A percentile compares a stretch with the other conserved stretches of the same genome.
Conservation (phyloP, 352 stramenopile genomes). For the Pythium rishiriense region DNA sequence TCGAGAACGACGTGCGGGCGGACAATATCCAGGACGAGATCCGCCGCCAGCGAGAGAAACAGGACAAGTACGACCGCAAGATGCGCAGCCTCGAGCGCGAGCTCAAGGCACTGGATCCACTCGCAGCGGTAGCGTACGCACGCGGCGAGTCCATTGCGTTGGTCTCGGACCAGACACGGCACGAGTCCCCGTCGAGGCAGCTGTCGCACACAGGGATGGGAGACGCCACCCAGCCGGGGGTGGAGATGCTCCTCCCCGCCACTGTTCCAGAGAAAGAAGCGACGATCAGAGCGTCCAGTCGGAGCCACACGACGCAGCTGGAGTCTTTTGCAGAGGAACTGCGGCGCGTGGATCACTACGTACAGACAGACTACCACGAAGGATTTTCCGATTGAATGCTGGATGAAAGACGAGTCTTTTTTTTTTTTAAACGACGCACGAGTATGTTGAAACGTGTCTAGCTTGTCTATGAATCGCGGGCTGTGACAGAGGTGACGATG, state of each 20-base stretch:
- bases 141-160: slow-evolving; percentile 7
- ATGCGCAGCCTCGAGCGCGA: slow-evolving; percentile 32
- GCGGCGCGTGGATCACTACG: not conserved
- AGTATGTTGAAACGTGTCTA: not conserved
- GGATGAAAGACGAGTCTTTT: not conserved
- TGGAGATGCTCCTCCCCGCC: slow-evolving; percentile 10
- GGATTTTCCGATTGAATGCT: not conserved
- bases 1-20: slow-evolving; percentile 51
- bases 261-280: slow-evolving; percentile 4
- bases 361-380: not conserved
- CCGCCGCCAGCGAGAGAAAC: slow-evolving; percentile 28
- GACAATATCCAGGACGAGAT: slow-evolving; percentile 48
- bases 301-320: not conserved
- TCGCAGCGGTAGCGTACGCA: slow-evolving; percentile 10
- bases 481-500: slow-evolving; percentile 90
- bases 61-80: slow-evolving; percentile 42
- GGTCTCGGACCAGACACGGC: not conserved
- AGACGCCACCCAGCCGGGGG: not conserved
- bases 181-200: not conserved
- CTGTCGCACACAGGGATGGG: not conserved
- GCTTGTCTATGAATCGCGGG: slow-evolving; percentile 73
- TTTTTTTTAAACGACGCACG: not conserved
- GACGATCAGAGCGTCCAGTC: not conserved
- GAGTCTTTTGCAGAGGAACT: slow-evolving; percentile 3
- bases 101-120: slow-evolving; percentile 7